These are phyloP conservation scores for Herpetospermum pedunculosum DNA, from an alignment of 306 rosid species.

Conservation along the genomic window DNA sequence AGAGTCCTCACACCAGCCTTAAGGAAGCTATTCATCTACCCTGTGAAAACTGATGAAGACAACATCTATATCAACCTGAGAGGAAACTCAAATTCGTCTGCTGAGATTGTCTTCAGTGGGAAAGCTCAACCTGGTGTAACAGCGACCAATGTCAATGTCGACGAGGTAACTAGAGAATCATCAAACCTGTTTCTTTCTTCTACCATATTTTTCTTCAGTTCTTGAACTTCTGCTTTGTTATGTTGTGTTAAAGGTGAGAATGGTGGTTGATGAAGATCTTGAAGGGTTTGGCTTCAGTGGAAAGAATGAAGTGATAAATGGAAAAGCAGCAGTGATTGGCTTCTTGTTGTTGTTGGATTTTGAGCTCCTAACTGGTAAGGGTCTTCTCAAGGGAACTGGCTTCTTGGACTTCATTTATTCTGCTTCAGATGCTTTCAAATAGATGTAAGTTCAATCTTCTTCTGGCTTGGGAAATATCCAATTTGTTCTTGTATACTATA, in stretches of 20 bases:
- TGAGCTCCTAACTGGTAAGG: conserved; percentile 92
- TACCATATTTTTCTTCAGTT: background rate
- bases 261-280: conserved; percentile 65
- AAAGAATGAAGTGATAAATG: conserved; percentile 78
- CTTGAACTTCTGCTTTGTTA: background rate
- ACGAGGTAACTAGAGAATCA: conserved; percentile 41
- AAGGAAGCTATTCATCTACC: conserved; percentile 54
- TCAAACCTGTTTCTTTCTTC: background rate
- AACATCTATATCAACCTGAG: conserved; percentile 67
- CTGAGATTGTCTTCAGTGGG: conserved; percentile 83
- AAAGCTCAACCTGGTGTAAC: conserved; percentile 89
- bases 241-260: conserved; percentile 43
- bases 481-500: conserved; percentile 1
- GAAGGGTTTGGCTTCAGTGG: conserved; percentile 63
- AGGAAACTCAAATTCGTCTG: conserved; percentile 41
- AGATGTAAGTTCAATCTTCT: conserved; percentile 8
- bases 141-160: conserved; percentile 73
- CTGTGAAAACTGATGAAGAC: conserved; percentile 67
- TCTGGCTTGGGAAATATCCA: background rate
- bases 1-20: conserved; percentile 73
- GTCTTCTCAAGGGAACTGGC: conserved; percentile 85
- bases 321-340: conserved; percentile 80
- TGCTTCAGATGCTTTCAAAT: conserved; percentile 47
- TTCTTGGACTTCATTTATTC: conserved; percentile 88
- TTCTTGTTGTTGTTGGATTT: conserved; percentile 82